phyloP scores from a whole-genome alignment of 768 basidiomycete species.

The Trametes cubensis region DNA sequence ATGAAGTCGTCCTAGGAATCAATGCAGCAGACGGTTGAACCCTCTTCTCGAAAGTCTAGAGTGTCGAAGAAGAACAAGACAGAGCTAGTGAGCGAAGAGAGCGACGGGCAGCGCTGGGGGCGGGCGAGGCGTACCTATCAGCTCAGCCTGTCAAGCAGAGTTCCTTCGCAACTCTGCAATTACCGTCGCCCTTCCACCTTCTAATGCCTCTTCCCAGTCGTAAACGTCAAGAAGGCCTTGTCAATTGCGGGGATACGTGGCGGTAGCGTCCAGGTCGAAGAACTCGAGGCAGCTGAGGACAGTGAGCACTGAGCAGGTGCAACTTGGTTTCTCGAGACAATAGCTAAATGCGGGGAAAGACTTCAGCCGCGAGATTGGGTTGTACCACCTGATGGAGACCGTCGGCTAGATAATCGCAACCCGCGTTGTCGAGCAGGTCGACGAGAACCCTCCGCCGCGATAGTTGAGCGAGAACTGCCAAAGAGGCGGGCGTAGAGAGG shows the following conservation, averaged over 20 bases:
- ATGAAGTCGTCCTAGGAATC: too few species aligned
- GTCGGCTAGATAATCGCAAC: not conserved
- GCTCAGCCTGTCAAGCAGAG: not conserved
- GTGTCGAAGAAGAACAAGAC: not conserved
- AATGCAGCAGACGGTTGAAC: not conserved
- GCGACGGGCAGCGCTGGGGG: not conserved
- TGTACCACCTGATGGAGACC: not conserved
- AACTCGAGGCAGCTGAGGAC: too few species aligned
- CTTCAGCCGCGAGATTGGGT: not conserved
- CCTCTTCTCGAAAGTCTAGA: not conserved
- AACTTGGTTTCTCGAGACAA: not conserved
- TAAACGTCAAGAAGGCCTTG: too few species aligned
- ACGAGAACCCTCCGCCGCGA: too few species aligned
- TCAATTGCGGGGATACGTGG: too few species aligned
- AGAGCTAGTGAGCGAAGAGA: not conserved
- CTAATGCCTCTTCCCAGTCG: too few species aligned
- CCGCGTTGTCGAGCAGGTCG: not conserved
- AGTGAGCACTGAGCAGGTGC: too few species aligned
- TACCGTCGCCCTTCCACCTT: not conserved
- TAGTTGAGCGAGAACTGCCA: too few species aligned
- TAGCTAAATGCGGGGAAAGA: slow-evolving; percentile 1
- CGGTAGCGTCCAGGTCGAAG: too few species aligned
- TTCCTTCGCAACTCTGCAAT: not conserved
- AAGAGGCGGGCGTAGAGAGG: too few species aligned
- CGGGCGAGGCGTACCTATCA: not conserved